Evolutionary conservation across 169 alveolate species (phyloP).

Genomic region (Eimeria falciformis): DNA sequence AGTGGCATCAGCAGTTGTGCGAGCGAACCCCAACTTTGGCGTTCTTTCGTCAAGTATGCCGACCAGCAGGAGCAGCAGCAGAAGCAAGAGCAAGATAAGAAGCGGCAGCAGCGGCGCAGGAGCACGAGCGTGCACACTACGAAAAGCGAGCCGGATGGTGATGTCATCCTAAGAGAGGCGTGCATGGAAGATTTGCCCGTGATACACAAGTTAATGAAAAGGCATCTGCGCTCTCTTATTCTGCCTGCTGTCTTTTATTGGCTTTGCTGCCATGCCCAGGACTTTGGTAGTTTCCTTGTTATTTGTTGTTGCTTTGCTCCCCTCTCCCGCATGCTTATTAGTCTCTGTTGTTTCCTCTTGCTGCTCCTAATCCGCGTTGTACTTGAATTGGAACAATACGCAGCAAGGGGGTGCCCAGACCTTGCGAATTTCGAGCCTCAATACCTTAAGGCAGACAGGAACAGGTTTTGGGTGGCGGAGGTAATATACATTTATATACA

Average conservation of each 20-base stretch:
- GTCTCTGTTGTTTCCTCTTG: conserved; percentile 55
- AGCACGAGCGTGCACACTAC: conserved; percentile 52
- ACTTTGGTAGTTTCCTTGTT: conserved; percentile 47
- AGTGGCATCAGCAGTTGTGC: conserved; percentile 48
- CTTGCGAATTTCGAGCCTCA: conserved; percentile 52
- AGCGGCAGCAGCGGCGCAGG: conserved; percentile 33
- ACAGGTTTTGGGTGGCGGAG: conserved; percentile 71
- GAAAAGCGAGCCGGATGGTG: background rate
- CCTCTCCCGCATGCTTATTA: conserved; percentile 22
- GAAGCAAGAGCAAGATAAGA: background rate
- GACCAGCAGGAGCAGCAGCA: conserved; percentile 33
- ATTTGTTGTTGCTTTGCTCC: conserved; percentile 62
- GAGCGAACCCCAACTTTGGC: conserved; percentile 65
- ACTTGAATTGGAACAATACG: conserved; percentile 56
- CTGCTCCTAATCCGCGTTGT: conserved; percentile 51
- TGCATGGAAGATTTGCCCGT: conserved; percentile 34
- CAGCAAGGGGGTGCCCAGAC: conserved; percentile 60
- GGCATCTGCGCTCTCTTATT: conserved; percentile 45
- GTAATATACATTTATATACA: background rate
- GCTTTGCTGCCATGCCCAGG: conserved; percentile 63
- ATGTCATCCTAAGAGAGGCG: conserved; percentile 54
- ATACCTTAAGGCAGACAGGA: conserved; percentile 29
- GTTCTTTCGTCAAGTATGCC: background rate
- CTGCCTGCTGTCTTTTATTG: conserved; percentile 64
- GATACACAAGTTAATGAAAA: conserved; percentile 40